Percentiles rank a stretch among this genome's conserved stretches.
phyloP scores from a whole-genome alignment of 306 rosid species.

The Astragalus glycyphyllos region DNA sequence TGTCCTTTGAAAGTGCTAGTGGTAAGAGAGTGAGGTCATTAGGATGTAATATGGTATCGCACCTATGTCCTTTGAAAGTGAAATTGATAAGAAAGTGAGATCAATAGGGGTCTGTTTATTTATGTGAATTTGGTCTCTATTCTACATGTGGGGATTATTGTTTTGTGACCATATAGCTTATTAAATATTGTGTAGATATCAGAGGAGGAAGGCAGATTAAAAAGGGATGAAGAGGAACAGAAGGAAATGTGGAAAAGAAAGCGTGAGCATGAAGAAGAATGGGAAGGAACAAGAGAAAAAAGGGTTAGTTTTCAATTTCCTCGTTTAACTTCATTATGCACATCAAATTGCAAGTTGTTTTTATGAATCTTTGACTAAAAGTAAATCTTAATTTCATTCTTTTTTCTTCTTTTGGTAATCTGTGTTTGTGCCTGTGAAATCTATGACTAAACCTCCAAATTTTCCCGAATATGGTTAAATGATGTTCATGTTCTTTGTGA shows the following conservation, averaged over 20 bases:
- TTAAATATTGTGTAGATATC: constrained; percentile 70
- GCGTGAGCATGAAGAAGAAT: constrained; percentile 96
- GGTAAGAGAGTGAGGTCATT: no score
- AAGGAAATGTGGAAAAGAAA: constrained; percentile 99
- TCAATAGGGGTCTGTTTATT: constrained; percentile 22
- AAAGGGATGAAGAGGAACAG: constrained; percentile 92
- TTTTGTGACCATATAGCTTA: constrained; percentile 33
- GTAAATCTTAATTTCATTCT: neutral
- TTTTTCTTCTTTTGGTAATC: neutral
- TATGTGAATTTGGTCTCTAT: neutral
- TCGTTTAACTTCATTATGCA: constrained; percentile 20
- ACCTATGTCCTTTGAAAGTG: constrained; percentile 7
- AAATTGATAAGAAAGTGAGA: constrained; percentile 1
- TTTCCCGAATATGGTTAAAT: constrained; percentile 24
- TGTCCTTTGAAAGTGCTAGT: no score
- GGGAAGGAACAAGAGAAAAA: constrained; percentile 99
- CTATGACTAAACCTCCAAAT: neutral
- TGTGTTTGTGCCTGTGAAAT: constrained; percentile 14
- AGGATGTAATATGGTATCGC: no score
- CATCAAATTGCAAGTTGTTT: constrained; percentile 24
- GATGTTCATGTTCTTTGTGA: constrained; percentile 6
- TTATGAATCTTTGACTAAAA: constrained; percentile 12
- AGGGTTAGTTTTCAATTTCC: constrained; percentile 71
- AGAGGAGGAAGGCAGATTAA: constrained; percentile 98
- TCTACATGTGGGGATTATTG: constrained; percentile 27